Evolutionary conservation across 805 yeast genomes (phyloP), one percentile per base, ranked within the genome.

Genomic region (Kodamaea leandrae): DNA sequence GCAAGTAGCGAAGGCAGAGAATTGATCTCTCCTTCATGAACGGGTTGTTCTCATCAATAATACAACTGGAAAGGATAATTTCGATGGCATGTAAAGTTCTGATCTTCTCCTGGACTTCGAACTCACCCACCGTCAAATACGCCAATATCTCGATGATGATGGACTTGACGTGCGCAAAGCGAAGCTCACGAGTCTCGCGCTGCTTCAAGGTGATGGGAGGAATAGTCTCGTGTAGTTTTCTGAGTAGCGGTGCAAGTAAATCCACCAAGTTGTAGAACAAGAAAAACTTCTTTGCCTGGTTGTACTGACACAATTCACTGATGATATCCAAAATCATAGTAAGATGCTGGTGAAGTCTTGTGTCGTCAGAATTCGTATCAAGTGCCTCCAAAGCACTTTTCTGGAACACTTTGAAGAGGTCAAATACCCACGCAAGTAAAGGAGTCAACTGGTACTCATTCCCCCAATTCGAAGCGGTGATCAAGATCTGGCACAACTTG

Each of bases 21-120:
- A 93, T 85, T 1, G 95, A 76, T 45, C 91, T 67, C 55, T 91
- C 99, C 49, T 87, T 83, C 42, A 86, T 82, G 51, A 74, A 91
- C 0, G 97, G 98, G 58, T 93, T 95, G 56, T 86, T 80, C 33
- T 81, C 82, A 58, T 91, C 98, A 38, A 93, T 80, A 28, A 84
- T 77, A 64, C 97, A 90, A 47, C 82, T 83, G 6, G 90, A 83
- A 17, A 91, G 65, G 0, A 90, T 71, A 14, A 86, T 61, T 39
- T 80, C 86, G 10, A 91, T 58, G 0, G 88, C 95, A 34, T 83
- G 86, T 1, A 68, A 50, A 20, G 74, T 74, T 35, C 97, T 66
- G 25, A 86, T 66, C 32, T 63, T 57, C 42, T 90, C 91, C 56
- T 91, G 96, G 4, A 78, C 74, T 4, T 66, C 66, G 33, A 60